A percentile compares a stretch with the other conserved stretches of the same genome.
Evolutionary conservation across 768 basidiomycete genomes (phyloP).

Genomic region (Trichaptum fuscoviolaceum): DNA sequence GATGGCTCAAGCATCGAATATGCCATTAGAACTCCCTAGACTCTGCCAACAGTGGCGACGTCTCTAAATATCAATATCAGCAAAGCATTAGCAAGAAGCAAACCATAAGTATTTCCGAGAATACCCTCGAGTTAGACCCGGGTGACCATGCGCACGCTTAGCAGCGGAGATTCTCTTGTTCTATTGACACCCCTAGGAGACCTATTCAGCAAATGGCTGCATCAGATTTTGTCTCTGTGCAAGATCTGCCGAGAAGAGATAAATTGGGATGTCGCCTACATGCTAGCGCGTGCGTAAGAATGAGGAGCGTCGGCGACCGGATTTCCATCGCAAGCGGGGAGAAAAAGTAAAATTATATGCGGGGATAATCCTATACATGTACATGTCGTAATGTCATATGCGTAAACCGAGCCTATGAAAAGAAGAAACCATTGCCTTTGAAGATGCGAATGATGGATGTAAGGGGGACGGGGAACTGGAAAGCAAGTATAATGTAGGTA

Average conservation of each 20-base stretch:
- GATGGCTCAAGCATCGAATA: too few species aligned
- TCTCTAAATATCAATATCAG: too few species aligned
- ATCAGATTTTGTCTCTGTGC: background rate
- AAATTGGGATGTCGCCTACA: background rate
- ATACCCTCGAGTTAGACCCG: background rate
- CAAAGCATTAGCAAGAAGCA: too few species aligned
- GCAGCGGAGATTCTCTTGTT: background rate
- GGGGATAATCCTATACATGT: background rate
- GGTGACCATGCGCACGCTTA: background rate
- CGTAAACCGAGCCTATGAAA: background rate
- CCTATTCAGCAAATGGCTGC: background rate
- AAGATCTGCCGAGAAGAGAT: background rate
- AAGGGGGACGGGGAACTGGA: background rate
- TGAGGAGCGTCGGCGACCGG: background rate
- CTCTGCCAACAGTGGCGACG: too few species aligned
- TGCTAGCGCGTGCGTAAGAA: background rate
- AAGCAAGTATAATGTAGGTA: background rate
- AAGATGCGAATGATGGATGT: background rate
- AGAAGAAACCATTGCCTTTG: background rate
- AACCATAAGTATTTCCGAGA: background rate
- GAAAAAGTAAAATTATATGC: constrained; percentile 1
- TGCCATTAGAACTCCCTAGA: too few species aligned
- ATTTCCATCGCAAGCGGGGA: background rate
- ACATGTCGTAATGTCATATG: background rate
- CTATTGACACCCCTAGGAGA: background rate